Conservation (phyloP, 306 rosid genomes). For the Pterocarpus macrocarpus region DNA sequence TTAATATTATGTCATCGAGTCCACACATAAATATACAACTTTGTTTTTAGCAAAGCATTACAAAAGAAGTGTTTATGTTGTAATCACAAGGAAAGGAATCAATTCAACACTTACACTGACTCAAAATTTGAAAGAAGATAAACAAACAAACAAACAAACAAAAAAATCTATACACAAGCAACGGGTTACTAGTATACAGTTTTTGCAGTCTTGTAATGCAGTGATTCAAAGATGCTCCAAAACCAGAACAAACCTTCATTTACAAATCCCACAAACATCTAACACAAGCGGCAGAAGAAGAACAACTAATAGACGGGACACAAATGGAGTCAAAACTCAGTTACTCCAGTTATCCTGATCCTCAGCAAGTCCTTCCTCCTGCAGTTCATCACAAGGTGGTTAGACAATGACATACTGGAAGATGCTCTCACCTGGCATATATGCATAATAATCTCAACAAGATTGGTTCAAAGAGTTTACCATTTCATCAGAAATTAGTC, state of each 20-base stretch:
- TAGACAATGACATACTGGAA: constrained; percentile 37
- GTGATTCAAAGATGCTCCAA: constrained; percentile 31
- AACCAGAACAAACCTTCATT: constrained; percentile 35
- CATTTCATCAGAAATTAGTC: constrained; percentile 58
- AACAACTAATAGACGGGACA: neutral
- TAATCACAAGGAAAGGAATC: constrained; percentile 33
- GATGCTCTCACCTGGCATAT: neutral
- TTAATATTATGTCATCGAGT: neutral
- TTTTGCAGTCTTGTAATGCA: neutral
- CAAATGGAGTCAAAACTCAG: constrained; percentile 48
- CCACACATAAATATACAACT: constrained; percentile 13
- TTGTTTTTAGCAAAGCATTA: constrained; percentile 9
- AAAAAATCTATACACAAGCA: constrained; percentile 11
- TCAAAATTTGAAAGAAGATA: neutral
- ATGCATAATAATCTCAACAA: constrained; percentile 20
- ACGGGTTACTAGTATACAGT: constrained; percentile 39
- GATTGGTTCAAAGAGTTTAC: constrained; percentile 49
- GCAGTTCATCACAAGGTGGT: constrained; percentile 57
- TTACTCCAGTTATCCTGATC: constrained; percentile 91
- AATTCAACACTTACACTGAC: constrained; percentile 28
- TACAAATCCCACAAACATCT: constrained; percentile 43
- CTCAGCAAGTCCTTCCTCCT: constrained; percentile 62
- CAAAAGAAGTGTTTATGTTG: constrained; percentile 34
- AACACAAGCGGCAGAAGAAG: neutral
- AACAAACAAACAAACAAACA: neutral